phyloP scores from a whole-genome alignment of 768 basidiomycete species.

The Termitomyces titanicus region DNA sequence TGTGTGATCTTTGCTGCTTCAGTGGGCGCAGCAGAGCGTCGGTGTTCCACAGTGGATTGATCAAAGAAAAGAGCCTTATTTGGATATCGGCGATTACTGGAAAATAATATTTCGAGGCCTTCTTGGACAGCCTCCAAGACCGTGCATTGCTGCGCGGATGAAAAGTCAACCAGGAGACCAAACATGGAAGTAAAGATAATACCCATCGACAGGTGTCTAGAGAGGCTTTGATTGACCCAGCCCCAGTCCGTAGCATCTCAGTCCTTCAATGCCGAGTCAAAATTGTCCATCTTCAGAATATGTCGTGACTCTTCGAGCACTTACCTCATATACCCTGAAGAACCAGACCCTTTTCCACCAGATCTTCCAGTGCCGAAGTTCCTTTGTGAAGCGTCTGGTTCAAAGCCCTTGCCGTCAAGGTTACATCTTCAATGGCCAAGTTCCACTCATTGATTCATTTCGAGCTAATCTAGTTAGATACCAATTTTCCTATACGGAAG shows the following conservation, averaged over 20 bases:
- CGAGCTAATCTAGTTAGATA: slow-evolving; percentile 1
- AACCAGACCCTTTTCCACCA: slow-evolving; percentile 6
- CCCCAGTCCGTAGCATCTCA: too few species aligned
- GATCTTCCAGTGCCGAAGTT: background rate
- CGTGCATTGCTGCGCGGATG: too few species aligned
- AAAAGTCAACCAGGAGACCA: too few species aligned
- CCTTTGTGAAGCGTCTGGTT: slow-evolving; percentile 4
- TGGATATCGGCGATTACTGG: too few species aligned
- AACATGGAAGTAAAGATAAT: too few species aligned
- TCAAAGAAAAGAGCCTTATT: too few species aligned
- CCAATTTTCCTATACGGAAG: slow-evolving; percentile 15
- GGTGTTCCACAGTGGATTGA: too few species aligned
- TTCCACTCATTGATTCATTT: slow-evolving; percentile 15
- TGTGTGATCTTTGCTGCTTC: too few species aligned
- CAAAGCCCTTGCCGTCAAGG: slow-evolving; percentile 6
- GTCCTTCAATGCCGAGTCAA: background rate
- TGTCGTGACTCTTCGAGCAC: background rate
- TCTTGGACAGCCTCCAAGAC: too few species aligned
- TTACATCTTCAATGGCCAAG: slow-evolving; percentile 16
- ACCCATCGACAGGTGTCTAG: background rate
- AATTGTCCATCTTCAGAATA: slow-evolving; percentile 9
- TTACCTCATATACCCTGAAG: slow-evolving; percentile 8
- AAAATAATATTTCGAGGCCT: too few species aligned
- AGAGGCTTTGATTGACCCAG: background rate
- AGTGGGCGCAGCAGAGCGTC: too few species aligned